A percentile compares a stretch with the other conserved stretches of the same genome.
These are phyloP conservation scores for Xylariomycetidae sp. DNA, from an alignment of 2,329 filamentous ascomycete species.

Conservation along the genomic window DNA sequence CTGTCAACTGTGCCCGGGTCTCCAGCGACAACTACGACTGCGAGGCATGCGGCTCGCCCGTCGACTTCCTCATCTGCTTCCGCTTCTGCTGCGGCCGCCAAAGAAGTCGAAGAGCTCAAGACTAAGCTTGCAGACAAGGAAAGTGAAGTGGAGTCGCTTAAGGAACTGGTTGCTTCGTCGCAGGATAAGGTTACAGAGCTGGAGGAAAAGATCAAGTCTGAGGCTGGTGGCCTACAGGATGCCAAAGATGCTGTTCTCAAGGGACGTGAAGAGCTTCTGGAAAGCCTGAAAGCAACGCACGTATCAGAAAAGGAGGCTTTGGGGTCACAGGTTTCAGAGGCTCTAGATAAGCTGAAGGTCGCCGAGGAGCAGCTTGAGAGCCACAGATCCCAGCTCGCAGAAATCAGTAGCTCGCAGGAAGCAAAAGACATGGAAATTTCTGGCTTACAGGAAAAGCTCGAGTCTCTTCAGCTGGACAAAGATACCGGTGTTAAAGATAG, in stretches of 20 bases:
- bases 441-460: conserved; percentile 46
- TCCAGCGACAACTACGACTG: conserved; percentile 30
- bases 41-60: conserved; percentile 38
- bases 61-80: conserved; percentile 33
- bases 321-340: conserved; percentile 42
- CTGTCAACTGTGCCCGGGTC: conserved; percentile 46
- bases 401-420: conserved; percentile 46
- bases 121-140: conserved; percentile 55
- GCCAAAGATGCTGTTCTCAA: conserved; percentile 37
- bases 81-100: conserved; percentile 39
- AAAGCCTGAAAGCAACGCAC: conserved; percentile 46
- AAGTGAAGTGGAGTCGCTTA: conserved; percentile 51
- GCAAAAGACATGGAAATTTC: conserved; percentile 44
- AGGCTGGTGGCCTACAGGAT: conserved; percentile 30
- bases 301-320: conserved; percentile 43
- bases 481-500: conserved; percentile 32
- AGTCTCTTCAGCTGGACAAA: conserved; percentile 38
- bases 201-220: conserved; percentile 44
- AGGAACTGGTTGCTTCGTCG: conserved; percentile 50
- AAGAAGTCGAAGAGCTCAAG: conserved; percentile 58
- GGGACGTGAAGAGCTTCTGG: conserved; percentile 42
- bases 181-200: conserved; percentile 53
- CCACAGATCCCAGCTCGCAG: conserved; percentile 44
- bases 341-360: conserved; percentile 44
- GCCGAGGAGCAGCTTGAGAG: conserved; percentile 48